A percentile compares a stretch with the other conserved stretches of the same genome.
phyloP scores from a whole-genome alignment of 352 stramenopile genomes.

The Albugo laibachii region DNA sequence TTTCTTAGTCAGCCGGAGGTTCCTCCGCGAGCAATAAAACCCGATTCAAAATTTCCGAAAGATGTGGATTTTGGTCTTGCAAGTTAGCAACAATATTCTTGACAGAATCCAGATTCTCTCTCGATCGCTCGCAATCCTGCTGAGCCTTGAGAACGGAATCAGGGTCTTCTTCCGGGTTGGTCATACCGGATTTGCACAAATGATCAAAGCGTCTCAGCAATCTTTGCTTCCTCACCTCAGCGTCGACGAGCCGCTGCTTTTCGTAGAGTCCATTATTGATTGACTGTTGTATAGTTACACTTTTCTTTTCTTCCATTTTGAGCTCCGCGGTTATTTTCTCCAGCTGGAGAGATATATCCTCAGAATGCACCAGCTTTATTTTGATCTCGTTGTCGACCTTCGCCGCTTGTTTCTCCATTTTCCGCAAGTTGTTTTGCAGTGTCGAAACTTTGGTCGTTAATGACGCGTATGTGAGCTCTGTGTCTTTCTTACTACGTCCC shows the following conservation, averaged over 20 bases:
- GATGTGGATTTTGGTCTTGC: conserved; percentile 45
- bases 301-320: conserved; percentile 52
- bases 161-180: conserved; percentile 18
- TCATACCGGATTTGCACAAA: conserved; percentile 11
- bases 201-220: conserved; percentile 50
- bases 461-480: conserved; percentile 61
- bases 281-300: conserved; percentile 34
- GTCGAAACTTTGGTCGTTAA: conserved; percentile 74
- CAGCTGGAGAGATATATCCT: conserved; percentile 55
- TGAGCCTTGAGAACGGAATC: conserved; percentile 10
- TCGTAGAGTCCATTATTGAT: conserved; percentile 84
- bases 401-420: conserved; percentile 36
- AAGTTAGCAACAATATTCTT: conserved; percentile 35
- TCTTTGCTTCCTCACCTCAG: conserved; percentile 38
- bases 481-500: conserved; percentile 61
- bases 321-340: conserved; percentile 61
- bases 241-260: conserved; percentile 77
- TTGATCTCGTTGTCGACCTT: conserved; percentile 51
- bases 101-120: conserved; percentile 22
- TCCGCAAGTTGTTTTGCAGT: conserved; percentile 47
- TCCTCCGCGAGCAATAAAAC: conserved; percentile 67
- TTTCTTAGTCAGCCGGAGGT: conserved; percentile 9
- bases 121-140: conserved; percentile 31
- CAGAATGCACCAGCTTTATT: conserved; percentile 24
- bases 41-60: conserved; percentile 65